These are phyloP conservation scores for Murraya paniculata DNA, from an alignment of 345 rosid genomes.

Conservation along the genomic window DNA sequence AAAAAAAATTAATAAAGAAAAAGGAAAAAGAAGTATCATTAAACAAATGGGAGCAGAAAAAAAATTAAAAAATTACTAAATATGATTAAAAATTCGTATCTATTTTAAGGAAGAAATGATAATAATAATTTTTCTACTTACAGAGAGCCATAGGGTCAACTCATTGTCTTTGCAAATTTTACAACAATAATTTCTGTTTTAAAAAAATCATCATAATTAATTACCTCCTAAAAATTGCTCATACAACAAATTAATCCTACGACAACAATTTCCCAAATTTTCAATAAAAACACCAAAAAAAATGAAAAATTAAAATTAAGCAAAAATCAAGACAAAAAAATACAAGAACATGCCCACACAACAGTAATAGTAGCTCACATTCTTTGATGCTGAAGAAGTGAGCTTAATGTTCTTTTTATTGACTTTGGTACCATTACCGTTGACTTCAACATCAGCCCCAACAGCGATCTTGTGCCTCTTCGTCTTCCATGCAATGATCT, in stretches of 20 bases:
- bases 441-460: conserved; percentile 51
- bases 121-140: too few species aligned
- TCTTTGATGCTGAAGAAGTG: conserved; percentile 34
- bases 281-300: not conserved
- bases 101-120: too few species aligned
- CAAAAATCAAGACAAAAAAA: conserved; percentile 22
- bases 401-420: conserved; percentile 39
- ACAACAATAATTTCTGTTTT: not conserved
- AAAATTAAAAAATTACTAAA: too few species aligned
- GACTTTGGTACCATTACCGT: conserved; percentile 30
- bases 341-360: conserved; percentile 10
- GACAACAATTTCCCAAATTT: too few species aligned
- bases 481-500: conserved; percentile 58
- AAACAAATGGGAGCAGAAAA: too few species aligned
- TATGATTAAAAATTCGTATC: too few species aligned
- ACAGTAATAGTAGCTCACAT: not conserved
- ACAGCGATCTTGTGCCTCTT: conserved; percentile 44
- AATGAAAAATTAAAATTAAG: conserved; percentile 10
- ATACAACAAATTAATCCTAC: not conserved
- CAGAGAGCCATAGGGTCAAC: not conserved
- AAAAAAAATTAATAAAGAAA: too few species aligned
- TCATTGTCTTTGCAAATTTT: not conserved
- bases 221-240: not conserved
- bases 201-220: not conserved
- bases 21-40: too few species aligned